Evolutionary conservation across 2,329 filamentous ascomycete species (phyloP).

Genomic region (Colletotrichum sp.): DNA sequence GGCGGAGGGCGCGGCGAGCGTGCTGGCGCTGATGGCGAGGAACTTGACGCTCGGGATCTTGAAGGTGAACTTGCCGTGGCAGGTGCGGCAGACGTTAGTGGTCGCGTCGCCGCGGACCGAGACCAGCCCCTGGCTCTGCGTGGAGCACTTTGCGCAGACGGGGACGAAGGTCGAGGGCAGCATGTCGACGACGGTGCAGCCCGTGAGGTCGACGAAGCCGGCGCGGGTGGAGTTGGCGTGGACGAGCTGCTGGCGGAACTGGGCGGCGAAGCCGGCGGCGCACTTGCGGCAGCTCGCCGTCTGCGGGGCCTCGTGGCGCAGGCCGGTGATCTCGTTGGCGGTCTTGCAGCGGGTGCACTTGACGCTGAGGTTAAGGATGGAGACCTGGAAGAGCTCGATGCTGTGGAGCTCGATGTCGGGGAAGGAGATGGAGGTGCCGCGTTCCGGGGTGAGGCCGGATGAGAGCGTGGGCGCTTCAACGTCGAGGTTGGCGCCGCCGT

Average conservation of each 20-base stretch:
- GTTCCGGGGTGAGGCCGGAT: slow-evolving; percentile 54
- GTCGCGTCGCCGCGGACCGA: slow-evolving; percentile 77
- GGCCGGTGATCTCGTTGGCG: slow-evolving; percentile 69
- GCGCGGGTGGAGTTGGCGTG: slow-evolving; percentile 77
- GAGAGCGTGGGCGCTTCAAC: slow-evolving; percentile 34
- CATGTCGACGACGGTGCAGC: slow-evolving; percentile 77
- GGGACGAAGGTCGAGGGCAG: slow-evolving; percentile 81
- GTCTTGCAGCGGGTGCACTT: slow-evolving; percentile 85
- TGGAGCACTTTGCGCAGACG: slow-evolving; percentile 79
- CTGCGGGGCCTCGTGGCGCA: slow-evolving; percentile 62
- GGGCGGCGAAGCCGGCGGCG: slow-evolving; percentile 53
- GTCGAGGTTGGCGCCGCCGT: slow-evolving; percentile 46
- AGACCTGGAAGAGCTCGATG: slow-evolving; percentile 77
- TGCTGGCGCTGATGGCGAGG: slow-evolving; percentile 68
- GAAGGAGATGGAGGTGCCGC: slow-evolving; percentile 80
- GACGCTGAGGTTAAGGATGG: slow-evolving; percentile 69
- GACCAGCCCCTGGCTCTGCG: slow-evolving; percentile 69
- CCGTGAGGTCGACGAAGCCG: slow-evolving; percentile 78
- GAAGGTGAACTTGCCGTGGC: slow-evolving; percentile 81
- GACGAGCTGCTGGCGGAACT: slow-evolving; percentile 72
- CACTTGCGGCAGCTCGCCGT: slow-evolving; percentile 64
- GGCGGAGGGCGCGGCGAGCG: slow-evolving; percentile 42
- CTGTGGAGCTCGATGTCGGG: slow-evolving; percentile 78
- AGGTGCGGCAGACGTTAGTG: slow-evolving; percentile 78
- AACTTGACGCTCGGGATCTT: slow-evolving; percentile 81